Percentiles rank a stretch among this genome's conserved stretches.
phyloP scores from a whole-genome alignment of 176 grass and related monocot species.

The Musa acuminata region DNA sequence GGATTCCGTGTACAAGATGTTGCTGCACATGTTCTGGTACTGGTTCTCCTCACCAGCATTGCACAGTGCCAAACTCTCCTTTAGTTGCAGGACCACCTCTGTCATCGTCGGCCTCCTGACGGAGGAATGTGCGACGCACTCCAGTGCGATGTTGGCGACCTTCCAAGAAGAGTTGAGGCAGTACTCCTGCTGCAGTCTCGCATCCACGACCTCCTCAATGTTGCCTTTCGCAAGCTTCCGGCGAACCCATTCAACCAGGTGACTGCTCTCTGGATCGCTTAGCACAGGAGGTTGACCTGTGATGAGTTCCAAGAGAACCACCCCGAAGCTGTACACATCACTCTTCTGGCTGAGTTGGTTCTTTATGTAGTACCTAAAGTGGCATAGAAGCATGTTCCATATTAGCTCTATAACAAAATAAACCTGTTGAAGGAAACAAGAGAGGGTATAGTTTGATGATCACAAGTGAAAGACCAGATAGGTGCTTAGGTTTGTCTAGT shows the following conservation, averaged over 20 bases:
- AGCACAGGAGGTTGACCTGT: not conserved
- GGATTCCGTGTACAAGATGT: not conserved
- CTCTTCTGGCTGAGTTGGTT: slow-evolving; percentile 1
- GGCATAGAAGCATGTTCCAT: not conserved
- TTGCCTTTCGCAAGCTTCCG: not conserved
- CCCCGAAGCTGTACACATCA: slow-evolving; percentile 12
- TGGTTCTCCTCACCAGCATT: not conserved
- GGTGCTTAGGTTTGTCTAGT: too few species aligned
- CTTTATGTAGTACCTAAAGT: not conserved
- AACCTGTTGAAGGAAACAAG: not conserved
- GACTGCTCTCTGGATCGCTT: not conserved
- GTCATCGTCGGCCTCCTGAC: not conserved
- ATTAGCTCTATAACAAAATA: not conserved
- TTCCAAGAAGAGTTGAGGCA: slow-evolving; percentile 5
- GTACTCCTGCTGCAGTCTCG: not conserved
- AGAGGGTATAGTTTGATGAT: not conserved
- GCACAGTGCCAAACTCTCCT: not conserved
- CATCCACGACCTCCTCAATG: slow-evolving; percentile 3
- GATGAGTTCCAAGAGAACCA: slow-evolving; percentile 6
- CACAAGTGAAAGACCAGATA: too few species aligned
- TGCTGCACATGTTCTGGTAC: not conserved
- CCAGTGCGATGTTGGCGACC: not conserved
- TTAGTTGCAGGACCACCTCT: not conserved
- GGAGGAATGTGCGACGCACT: not conserved
- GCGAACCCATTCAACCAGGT: not conserved